Evolutionary conservation across 2,329 filamentous ascomycete species (phyloP).

Genomic region (Apiospora kogelbergensis): DNA sequence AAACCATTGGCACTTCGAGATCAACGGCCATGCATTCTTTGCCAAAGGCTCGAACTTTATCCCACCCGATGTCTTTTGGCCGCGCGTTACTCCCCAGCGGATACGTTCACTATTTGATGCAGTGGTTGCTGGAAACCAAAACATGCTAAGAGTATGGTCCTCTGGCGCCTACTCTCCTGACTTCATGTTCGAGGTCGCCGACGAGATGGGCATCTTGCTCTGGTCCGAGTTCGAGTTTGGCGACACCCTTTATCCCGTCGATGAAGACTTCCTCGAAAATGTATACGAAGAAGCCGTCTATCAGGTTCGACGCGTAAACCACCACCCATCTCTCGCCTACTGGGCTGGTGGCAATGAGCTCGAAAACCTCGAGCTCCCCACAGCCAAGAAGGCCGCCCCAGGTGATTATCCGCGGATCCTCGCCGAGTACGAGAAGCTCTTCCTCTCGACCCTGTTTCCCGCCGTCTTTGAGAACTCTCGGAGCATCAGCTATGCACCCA

Average conservation of each 20-base stretch:
- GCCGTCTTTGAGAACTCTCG: slow-evolving; percentile 57
- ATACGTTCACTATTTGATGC: slow-evolving; percentile 55
- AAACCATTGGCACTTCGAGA: slow-evolving; percentile 53
- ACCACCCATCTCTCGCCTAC: slow-evolving; percentile 50
- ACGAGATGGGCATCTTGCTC: slow-evolving; percentile 59
- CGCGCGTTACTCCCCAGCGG: slow-evolving; percentile 52
- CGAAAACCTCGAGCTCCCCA: slow-evolving; percentile 51
- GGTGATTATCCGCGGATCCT: slow-evolving; percentile 41
- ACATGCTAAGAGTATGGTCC: slow-evolving; percentile 64
- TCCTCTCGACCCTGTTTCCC: slow-evolving; percentile 53
- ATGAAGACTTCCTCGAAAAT: slow-evolving; percentile 54
- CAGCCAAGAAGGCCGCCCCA: slow-evolving; percentile 39
- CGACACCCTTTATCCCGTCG: slow-evolving; percentile 58
- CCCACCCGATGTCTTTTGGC: slow-evolving; percentile 63
- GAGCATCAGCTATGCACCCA: slow-evolving; percentile 61
- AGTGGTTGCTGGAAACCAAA: slow-evolving; percentile 58
- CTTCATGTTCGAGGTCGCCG: slow-evolving; percentile 62
- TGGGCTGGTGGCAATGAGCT: slow-evolving; percentile 62
- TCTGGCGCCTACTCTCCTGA: slow-evolving; percentile 60
- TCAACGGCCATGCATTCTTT: slow-evolving; percentile 64
- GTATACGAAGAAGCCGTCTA: slow-evolving; percentile 56
- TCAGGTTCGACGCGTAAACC: slow-evolving; percentile 53
- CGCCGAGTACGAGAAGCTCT: slow-evolving; percentile 58
- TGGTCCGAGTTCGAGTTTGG: slow-evolving; percentile 66
- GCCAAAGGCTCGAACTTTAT: slow-evolving; percentile 66